Base-by-base conservation (phyloP, 768 basidiomycete genomes). In the Agaricus subrufescens region DNA sequence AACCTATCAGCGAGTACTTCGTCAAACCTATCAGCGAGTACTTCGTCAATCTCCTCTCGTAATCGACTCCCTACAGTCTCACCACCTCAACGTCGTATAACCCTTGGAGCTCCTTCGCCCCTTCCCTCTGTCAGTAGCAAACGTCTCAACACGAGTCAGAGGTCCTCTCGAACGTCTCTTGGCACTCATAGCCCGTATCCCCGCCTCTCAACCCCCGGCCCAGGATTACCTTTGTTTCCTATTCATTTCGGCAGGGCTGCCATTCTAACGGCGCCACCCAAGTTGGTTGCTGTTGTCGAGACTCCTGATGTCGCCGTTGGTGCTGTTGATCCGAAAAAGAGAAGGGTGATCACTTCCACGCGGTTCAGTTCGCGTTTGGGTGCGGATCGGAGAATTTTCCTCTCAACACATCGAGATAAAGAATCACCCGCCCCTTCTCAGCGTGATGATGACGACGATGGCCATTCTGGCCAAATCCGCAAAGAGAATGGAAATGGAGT, bases 281-380 rank as follows among this genome's bases (percentile, higher is more conserved):
- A 85, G 65, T 71, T 94, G 29, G 80, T 94, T 15, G 90, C 87
- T 3, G 73, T 94, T 30, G 86, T 94, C 15, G 89, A 89, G 68
- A 93, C 90, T 9, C 90, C 91, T 0, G 93, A 94, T 66, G 86
- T 93, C 8, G 91, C 85, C n/a, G 83, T 92, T 38, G 93, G 93
- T 8, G 89, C 92, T 25, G 89, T 94, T 8, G 93, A 95, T 68
- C 84, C 90, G 15, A 75, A 79, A 67, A 91, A 94, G 77, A 76
- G 88, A 62, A 74, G 93, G 47, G 89, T 94, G 1, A 87, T 92
- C 12, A 93, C 91, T 52, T 89, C 90, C 6, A 96, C 92, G 15
- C 74, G 93, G 58, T 95, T 94, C 66, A 93, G 91, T 66, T 86
- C 89, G 25, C 75, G 94, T 54, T 73, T 80, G 5, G 94, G 92